Percentiles rank a stretch among this genome's conserved stretches.
Conservation (phyloP, 2,329 filamentous ascomycete genomes). For the Colletotrichum musae region DNA sequence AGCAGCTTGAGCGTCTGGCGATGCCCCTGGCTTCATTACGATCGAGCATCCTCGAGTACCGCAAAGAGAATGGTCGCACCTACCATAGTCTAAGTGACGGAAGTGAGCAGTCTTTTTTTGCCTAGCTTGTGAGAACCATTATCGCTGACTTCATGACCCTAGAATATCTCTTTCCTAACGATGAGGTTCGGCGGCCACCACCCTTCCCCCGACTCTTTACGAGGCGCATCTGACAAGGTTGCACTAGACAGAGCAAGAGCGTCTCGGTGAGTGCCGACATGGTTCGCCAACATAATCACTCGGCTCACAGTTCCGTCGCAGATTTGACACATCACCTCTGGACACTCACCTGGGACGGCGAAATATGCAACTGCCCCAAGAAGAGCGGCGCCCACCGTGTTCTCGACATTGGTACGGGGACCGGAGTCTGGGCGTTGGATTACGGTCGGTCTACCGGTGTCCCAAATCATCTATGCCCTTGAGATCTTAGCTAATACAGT, state of each 20-base stretch:
- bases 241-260: conserved; percentile 14
- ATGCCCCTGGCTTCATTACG: conserved; percentile 10
- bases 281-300: neutral
- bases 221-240: neutral
- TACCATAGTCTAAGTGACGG: conserved; percentile 42
- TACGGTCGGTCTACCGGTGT: conserved; percentile 28
- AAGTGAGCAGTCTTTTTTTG: neutral
- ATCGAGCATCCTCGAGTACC: conserved; percentile 22
- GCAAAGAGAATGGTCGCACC: conserved; percentile 34
- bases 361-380: conserved; percentile 15
- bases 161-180: conserved; percentile 18
- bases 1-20: neutral
- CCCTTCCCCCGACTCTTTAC: neutral
- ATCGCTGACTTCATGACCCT: neutral
- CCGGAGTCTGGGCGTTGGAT: conserved; percentile 37
- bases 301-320: neutral
- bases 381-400: conserved; percentile 13
- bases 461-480: neutral
- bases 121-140: neutral
- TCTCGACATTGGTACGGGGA: conserved; percentile 23
- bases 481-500: too few relatives aligned
- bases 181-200: neutral
- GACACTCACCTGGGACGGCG: conserved; percentile 7
- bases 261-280: conserved; percentile 3
- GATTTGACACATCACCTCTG: conserved; percentile 13